Conservation (phyloP, 257 asterid genomes). For the Thymus quinquecostatus region DNA sequence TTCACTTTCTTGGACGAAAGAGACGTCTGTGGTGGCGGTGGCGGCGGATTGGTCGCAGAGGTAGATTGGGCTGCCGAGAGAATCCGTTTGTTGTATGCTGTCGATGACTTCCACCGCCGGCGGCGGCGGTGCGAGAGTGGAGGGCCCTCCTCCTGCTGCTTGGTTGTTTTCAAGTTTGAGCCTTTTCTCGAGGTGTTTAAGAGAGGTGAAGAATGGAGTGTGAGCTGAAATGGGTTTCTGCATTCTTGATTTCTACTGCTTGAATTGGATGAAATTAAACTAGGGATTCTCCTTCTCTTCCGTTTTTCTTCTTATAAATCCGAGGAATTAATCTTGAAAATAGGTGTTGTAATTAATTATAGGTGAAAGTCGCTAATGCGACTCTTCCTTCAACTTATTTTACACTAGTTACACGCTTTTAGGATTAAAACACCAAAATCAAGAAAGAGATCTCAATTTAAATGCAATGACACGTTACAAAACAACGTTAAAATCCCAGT, state of each 20-base stretch:
- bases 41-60: conserved; percentile 34
- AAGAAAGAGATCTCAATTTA: background rate
- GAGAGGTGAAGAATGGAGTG: conserved; percentile 58
- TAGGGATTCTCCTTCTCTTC: conserved; percentile 18
- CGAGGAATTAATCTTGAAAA: too few relatives aligned
- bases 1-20: conserved; percentile 55
- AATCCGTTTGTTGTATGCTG: conserved; percentile 35
- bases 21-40: conserved; percentile 30
- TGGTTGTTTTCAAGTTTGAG: conserved; percentile 46
- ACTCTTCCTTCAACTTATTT: too few relatives aligned
- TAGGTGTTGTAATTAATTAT: too few relatives aligned
- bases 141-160: conserved; percentile 15
- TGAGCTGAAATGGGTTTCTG: conserved; percentile 34
- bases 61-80: conserved; percentile 57
- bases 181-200: conserved; percentile 62
- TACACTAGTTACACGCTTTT: too few relatives aligned
- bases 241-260: conserved; percentile 25
- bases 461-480: background rate
- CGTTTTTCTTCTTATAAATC: too few relatives aligned
- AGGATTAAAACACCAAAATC: background rate
- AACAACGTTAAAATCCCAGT: background rate
- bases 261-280: background rate
- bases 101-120: conserved; percentile 11
- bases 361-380: too few relatives aligned
- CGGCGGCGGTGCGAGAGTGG: conserved; percentile 21